These are phyloP conservation scores for Cystobasidium sp. DNA, from an alignment of 1,284 basidiomycete species.

Conservation along the genomic window DNA sequence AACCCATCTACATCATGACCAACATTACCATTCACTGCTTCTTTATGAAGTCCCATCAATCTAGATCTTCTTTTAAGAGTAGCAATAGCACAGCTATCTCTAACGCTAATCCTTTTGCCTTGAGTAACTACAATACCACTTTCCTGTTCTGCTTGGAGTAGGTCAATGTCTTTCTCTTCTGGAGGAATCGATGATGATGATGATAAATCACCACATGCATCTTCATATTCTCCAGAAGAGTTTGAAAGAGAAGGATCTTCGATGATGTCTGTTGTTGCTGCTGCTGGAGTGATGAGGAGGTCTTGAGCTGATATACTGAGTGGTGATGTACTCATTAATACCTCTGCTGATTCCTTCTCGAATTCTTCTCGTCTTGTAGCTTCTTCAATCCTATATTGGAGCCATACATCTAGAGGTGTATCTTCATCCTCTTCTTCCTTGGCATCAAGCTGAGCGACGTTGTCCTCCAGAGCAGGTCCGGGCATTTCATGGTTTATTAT, in stretches of 20 bases:
- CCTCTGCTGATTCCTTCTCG: constrained; percentile 9
- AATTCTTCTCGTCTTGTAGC: background rate
- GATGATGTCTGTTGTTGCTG: background rate
- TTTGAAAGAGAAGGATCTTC: no score
- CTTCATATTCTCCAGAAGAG: no score
- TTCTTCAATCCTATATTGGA: constrained; percentile 6
- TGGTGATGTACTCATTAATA: background rate
- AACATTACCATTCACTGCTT: background rate
- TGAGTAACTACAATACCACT: background rate
- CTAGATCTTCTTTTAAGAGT: constrained; percentile 15
- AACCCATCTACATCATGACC: background rate
- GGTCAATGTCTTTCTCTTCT: no score
- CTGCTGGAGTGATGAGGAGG: no score
- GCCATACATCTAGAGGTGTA: constrained; percentile 1
- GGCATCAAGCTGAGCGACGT: background rate
- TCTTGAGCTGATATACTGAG: no score
- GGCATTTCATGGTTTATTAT: background rate
- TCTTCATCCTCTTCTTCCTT: background rate
- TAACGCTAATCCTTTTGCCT: constrained; percentile 14
- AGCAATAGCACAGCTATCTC: constrained; percentile 7
- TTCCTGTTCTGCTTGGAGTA: background rate
- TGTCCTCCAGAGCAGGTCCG: background rate
- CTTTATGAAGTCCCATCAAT: constrained; percentile 7
- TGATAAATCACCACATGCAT: no score
- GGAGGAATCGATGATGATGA: no score